phyloP scores from a whole-genome alignment of 2,329 filamentous ascomycete genomes.

The Chalaropsis thielavioides region DNA sequence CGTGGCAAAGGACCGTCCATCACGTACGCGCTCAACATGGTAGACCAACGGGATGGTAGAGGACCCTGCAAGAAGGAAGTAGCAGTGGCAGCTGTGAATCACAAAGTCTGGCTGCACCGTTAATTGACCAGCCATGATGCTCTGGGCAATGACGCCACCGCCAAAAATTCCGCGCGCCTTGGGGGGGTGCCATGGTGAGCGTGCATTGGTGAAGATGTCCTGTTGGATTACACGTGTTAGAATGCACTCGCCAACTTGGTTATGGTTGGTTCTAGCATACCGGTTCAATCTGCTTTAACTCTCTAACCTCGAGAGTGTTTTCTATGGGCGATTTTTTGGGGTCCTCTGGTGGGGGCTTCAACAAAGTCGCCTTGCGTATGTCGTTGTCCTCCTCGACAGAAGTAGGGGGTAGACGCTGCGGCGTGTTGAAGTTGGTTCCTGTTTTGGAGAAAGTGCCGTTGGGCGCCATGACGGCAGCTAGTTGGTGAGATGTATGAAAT shows the following conservation, averaged over 20 bases:
- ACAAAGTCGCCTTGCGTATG: conserved; percentile 27
- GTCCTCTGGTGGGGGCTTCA: conserved; percentile 61
- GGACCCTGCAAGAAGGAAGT: conserved; percentile 88
- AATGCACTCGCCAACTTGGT: background rate
- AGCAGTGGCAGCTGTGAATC: conserved; percentile 96
- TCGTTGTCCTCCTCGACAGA: background rate
- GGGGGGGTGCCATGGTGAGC: conserved; percentile 79
- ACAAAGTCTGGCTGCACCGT: conserved; percentile 71
- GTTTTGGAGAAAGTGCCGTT: background rate
- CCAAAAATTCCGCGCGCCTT: conserved; percentile 90
- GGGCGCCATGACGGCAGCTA: conserved; percentile 6
- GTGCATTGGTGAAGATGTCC: conserved; percentile 92
- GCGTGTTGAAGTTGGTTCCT: background rate
- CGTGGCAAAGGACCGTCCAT: conserved; percentile 79
- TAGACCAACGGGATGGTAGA: conserved; percentile 76
- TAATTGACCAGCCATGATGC: conserved; percentile 69
- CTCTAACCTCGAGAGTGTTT: conserved; percentile 75
- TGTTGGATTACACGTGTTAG: conserved; percentile 23
- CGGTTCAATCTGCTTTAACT: conserved; percentile 59
- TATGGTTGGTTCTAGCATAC: conserved; percentile 28
- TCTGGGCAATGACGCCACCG: conserved; percentile 85
- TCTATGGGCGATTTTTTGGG: conserved; percentile 66
- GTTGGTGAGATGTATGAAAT: background rate
- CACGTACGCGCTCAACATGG: conserved; percentile 85
- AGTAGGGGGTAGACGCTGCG: background rate